phyloP scores from a whole-genome alignment of 345 rosid genomes.

The Streptanthus diversifolius region DNA sequence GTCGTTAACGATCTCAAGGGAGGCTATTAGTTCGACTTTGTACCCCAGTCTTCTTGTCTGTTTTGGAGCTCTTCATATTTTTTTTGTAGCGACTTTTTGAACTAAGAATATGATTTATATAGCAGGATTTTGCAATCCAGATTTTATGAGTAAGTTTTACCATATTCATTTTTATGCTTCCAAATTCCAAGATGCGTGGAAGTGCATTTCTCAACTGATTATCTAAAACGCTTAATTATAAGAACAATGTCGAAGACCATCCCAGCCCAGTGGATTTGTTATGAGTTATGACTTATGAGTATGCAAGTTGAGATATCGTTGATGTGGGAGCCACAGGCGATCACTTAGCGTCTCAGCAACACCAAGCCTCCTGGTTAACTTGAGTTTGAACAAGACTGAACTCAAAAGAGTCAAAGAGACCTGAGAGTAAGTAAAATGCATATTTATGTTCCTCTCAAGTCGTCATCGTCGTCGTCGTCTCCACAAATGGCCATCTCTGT shows the following conservation, averaged over 20 bases:
- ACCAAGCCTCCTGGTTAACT: neutral
- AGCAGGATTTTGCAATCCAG: neutral
- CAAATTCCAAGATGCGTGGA: neutral
- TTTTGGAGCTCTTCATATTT: slow-evolving; percentile 7
- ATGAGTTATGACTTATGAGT: no score
- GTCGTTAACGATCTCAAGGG: slow-evolving; percentile 90
- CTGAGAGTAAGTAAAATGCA: neutral
- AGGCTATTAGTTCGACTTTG: slow-evolving; percentile 48
- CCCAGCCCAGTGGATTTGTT: neutral
- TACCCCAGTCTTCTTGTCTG: neutral
- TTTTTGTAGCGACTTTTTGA: neutral
- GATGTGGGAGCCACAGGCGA: neutral
- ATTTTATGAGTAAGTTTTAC: no score
- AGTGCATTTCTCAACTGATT: neutral
- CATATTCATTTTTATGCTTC: no score
- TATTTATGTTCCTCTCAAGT: neutral
- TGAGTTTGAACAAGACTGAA: neutral
- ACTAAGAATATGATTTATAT: neutral
- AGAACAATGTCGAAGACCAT: no score
- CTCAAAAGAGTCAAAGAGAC: neutral
- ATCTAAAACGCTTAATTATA: no score
- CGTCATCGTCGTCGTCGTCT: neutral
- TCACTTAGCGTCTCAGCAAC: neutral
- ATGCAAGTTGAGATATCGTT: no score
- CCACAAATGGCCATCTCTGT: slow-evolving; percentile 7